Base-by-base conservation (phyloP, 441 rosid species). In the Bocquillonia castaneifolia region DNA sequence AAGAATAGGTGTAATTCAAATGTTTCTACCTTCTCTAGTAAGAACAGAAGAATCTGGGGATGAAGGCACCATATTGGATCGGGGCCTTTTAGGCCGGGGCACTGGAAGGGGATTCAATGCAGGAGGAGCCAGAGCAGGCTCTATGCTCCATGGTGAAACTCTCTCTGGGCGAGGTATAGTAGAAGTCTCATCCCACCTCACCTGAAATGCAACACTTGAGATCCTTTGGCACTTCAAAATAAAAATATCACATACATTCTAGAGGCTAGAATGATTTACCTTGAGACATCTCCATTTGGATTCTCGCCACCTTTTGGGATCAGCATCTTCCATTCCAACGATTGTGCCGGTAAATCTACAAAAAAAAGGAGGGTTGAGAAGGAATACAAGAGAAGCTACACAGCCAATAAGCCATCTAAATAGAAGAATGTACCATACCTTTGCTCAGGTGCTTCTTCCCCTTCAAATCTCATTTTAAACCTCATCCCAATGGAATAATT, bases 381-480 rank as follows among this genome's bases (percentile, higher is more conserved):
- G 31, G 23, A n/a, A n/a, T n/a, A 14, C 0, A 18, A n/a, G 34
- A 55, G 28, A 37, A 29, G 28, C 8, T 14, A 6, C 52, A 25
- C 2, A n/a, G 23, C 39, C 20, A 26, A n/a, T 10, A 58, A 57
- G 37, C 15, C 36, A 26, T 15, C 13, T n/a, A 14, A 17, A 18
- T 44, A 61, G 52, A 64, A 26, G 15, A 40, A 37, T 55, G 15
- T 51, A 36, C 28, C 75, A 42, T 72, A 92, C 99, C 98, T 90
- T 82, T 87, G 99, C 64, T 94, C 99, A 0, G 99, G 99, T 74
- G 99, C 91, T 81, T 94, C 99, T 81, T 94, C 99, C 2, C 99
- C 99, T 84, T 94, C 99, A 72, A 94, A 94, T 69, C 89, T 88
- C 99, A 94, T 94, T 78, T 92, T 94, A 68, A 91, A 94, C 78